A percentile compares a stretch with the other conserved stretches of the same genome.
These are phyloP conservation scores for Piper longum DNA, from an alignment of 164 flowering plant species.

Conservation along the genomic window DNA sequence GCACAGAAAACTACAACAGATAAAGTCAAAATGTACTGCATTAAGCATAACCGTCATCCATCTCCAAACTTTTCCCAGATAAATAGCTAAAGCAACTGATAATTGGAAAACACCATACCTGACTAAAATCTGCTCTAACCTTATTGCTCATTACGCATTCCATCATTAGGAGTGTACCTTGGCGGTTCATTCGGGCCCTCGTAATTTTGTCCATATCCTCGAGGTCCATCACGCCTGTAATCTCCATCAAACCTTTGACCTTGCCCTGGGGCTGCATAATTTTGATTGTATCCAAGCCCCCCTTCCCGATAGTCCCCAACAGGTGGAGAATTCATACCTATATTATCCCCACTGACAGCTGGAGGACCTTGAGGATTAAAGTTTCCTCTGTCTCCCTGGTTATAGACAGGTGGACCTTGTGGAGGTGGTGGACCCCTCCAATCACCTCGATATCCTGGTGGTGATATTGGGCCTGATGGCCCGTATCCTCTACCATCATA, in stretches of 20 bases:
- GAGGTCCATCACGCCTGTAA: conserved; percentile 15
- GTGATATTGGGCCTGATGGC: neutral
- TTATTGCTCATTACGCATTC: neutral
- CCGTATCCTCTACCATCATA: conserved; percentile 4
- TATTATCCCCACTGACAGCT: conserved; percentile 17
- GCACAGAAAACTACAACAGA: too few relatives aligned
- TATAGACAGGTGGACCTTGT: conserved; percentile 1
- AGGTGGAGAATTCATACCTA: conserved; percentile 17
- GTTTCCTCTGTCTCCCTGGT: conserved; percentile 8
- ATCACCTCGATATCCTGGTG: conserved; percentile 3
- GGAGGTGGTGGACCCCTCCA: conserved; percentile 6
- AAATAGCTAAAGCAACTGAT: neutral
- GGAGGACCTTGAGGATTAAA: conserved; percentile 19
- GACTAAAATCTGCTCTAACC: neutral
- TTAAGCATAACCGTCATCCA: too few relatives aligned
- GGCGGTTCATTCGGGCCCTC: conserved; percentile 15
- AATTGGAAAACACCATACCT: neutral
- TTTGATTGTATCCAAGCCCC: conserved; percentile 11
- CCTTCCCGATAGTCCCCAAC: conserved; percentile 15
- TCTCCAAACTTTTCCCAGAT: too few relatives aligned
- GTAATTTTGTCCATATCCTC: conserved; percentile 16
- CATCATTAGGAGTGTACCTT: conserved; percentile 2
- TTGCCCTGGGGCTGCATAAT: conserved; percentile 12
- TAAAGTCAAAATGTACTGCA: too few relatives aligned
- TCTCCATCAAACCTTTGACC: conserved; percentile 8